These are phyloP conservation scores for Termitomyces sp. DNA, from an alignment of 768 basidiomycete genomes.

Conservation along the genomic window DNA sequence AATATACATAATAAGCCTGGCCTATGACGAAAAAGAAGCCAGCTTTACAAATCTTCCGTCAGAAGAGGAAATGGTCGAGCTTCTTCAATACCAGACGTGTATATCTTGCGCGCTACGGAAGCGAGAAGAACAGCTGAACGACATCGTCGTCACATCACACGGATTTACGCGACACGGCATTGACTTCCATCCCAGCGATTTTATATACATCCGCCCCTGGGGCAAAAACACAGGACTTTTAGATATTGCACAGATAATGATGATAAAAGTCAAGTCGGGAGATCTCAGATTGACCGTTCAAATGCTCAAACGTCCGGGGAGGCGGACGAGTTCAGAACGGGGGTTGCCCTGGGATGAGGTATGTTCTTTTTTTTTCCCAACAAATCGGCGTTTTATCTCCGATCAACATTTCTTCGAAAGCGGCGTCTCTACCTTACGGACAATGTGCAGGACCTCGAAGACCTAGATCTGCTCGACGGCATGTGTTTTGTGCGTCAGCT, in stretches of 20 bases:
- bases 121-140: conserved; percentile 18
- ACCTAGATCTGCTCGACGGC: conserved; percentile 44
- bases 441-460: conserved; percentile 19
- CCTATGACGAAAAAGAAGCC: conserved; percentile 44
- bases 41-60: conserved; percentile 43
- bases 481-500: conserved; percentile 45
- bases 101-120: conserved; percentile 40
- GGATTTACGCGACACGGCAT: conserved; percentile 38
- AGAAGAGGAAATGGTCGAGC: conserved; percentile 21
- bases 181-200: conserved; percentile 55
- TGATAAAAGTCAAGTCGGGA: conserved; percentile 22
- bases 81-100: conserved; percentile 36
- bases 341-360: conserved; percentile 38
- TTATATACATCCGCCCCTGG: conserved; percentile 47
- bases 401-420: conserved; percentile 16
- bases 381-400: background rate
- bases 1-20: conserved; percentile 30
- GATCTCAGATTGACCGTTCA: conserved; percentile 29
- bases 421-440: conserved; percentile 38
- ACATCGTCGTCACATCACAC: conserved; percentile 22
- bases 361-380: conserved; percentile 7
- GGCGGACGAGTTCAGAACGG: background rate
- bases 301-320: conserved; percentile 38
- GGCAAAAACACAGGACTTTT: conserved; percentile 26
- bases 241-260: conserved; percentile 52